Evolutionary conservation across 805 yeast genomes (phyloP), one percentile per base, ranked within the genome.

Genomic region (Debaryomyces tyrocola): DNA sequence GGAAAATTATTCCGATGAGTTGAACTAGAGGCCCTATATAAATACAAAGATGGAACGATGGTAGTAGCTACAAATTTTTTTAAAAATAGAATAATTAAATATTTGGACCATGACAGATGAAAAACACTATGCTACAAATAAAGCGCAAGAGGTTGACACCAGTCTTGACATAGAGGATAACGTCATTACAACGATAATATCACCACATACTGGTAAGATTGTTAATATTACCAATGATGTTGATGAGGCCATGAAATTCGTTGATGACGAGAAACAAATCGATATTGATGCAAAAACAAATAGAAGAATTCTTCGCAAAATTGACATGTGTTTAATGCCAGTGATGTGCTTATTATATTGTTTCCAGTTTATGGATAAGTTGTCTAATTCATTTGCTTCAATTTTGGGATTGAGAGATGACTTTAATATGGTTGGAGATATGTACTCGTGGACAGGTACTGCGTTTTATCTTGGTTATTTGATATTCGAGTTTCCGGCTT

Each of bases 391-490:
- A 3, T 72, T 67, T 46, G 74, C 74, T 17, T 55, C 73, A 0
- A 53, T 73, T 33, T 58, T 71, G 49, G 77, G 76, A 6, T 53
- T 73, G 28, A 59, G 69, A 48, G 56, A 59, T 10, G 76, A 67
- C 46, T 57, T 71, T 45, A 47, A 68, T 20, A 66, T 72, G 67
- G 53, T 49, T 1, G 70, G 71, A 14, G 54, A 62, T 33, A 60
- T 70, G 55, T 66, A 66, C 52, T 49, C 64, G 10, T 70, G 75
- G 73, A 63, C 67, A 50, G 67, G 76, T 37, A 56, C 74, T 49
- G 60, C 72, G 33, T 60, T 75, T 54, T 63, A 73, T 63, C 37
- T 85, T 34, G 91, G 90, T 2, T 85, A 84, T 57, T 60, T 85
- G 40, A 69, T 68, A 7, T 83, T 81, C 55, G 83, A 80, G 53